phyloP scores from a whole-genome alignment of 1,284 basidiomycete species.

The Ganoderma sinense region DNA sequence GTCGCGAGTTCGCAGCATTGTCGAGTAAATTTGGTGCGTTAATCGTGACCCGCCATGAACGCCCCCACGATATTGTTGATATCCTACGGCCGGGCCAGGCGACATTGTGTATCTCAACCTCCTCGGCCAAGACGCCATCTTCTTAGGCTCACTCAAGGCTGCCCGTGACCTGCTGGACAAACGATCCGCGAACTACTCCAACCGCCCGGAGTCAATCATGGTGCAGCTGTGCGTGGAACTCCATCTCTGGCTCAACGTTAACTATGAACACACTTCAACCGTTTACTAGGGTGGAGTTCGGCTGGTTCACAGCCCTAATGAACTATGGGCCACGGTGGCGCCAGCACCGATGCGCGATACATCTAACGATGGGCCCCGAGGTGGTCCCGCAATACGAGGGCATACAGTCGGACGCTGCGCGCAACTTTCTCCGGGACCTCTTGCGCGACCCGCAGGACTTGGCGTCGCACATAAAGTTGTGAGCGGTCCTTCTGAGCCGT shows the following conservation, averaged over 20 bases:
- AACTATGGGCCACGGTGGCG: slow-evolving; percentile 26
- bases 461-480: slow-evolving; percentile 25
- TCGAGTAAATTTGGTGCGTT: neutral
- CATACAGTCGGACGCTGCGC: slow-evolving; percentile 5
- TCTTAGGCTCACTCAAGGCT: slow-evolving; percentile 61
- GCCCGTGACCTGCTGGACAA: slow-evolving; percentile 71
- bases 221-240: slow-evolving; percentile 24
- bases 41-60: too few relatives aligned
- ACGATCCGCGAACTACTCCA: slow-evolving; percentile 71
- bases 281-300: slow-evolving; percentile 4
- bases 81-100: slow-evolving; percentile 48
- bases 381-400: slow-evolving; percentile 14
- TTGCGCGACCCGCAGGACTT: slow-evolving; percentile 16
- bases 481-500: neutral
- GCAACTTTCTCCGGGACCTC: slow-evolving; percentile 16
- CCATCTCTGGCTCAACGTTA: too few relatives aligned
- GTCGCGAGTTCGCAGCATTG: slow-evolving; percentile 1
- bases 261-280: too few relatives aligned
- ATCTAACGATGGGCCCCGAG: slow-evolving; percentile 11
- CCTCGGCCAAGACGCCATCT: slow-evolving; percentile 65
- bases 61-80: slow-evolving; percentile 57
- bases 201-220: slow-evolving; percentile 53
- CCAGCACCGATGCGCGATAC: slow-evolving; percentile 22
- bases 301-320: slow-evolving; percentile 29
- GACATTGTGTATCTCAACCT: slow-evolving; percentile 65